These are phyloP conservation scores for Ustilago sp. DNA, from an alignment of 1,284 basidiomycete species.

Conservation along the genomic window DNA sequence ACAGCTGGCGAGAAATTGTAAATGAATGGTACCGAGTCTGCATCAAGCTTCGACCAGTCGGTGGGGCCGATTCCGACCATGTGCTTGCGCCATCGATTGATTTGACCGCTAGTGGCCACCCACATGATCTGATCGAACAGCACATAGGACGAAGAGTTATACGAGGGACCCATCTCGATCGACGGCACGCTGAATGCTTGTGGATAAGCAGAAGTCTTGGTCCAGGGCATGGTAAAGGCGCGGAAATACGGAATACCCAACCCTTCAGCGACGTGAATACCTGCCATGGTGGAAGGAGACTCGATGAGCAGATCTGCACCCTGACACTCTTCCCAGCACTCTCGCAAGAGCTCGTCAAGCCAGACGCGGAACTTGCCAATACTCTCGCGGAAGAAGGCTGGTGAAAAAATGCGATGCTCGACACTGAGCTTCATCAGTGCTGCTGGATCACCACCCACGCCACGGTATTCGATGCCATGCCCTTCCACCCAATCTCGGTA, in stretches of 20 bases:
- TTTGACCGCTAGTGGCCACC: slow-evolving; percentile 60
- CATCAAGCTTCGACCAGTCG: slow-evolving; percentile 48
- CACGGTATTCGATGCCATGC: slow-evolving; percentile 55
- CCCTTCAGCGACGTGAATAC: slow-evolving; percentile 65
- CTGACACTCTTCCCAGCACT: slow-evolving; percentile 53
- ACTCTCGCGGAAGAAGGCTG: slow-evolving; percentile 55
- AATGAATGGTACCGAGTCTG: slow-evolving; percentile 57
- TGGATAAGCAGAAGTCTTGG: slow-evolving; percentile 57
- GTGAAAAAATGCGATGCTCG: slow-evolving; percentile 56
- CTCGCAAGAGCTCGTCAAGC: slow-evolving; percentile 63
- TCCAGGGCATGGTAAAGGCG: slow-evolving; percentile 68
- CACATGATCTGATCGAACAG: slow-evolving; percentile 65
- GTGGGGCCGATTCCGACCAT: slow-evolving; percentile 57
- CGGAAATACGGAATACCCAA: slow-evolving; percentile 63
- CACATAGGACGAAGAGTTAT: slow-evolving; percentile 58
- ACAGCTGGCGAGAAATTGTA: slow-evolving; percentile 66
- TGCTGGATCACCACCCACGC: slow-evolving; percentile 60
- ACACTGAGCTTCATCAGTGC: slow-evolving; percentile 63
- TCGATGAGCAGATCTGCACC: slow-evolving; percentile 66
- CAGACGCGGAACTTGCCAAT: slow-evolving; percentile 62
- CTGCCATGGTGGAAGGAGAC: slow-evolving; percentile 62
- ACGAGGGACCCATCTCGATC: slow-evolving; percentile 52
- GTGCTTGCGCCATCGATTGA: slow-evolving; percentile 64
- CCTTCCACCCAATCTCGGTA: slow-evolving; percentile 75
- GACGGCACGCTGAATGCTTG: slow-evolving; percentile 64